A percentile compares a stretch with the other conserved stretches of the same genome.
These are phyloP conservation scores for Pilaira anomala DNA, from an alignment of 192 early-diverging fungal species.

Conservation along the genomic window DNA sequence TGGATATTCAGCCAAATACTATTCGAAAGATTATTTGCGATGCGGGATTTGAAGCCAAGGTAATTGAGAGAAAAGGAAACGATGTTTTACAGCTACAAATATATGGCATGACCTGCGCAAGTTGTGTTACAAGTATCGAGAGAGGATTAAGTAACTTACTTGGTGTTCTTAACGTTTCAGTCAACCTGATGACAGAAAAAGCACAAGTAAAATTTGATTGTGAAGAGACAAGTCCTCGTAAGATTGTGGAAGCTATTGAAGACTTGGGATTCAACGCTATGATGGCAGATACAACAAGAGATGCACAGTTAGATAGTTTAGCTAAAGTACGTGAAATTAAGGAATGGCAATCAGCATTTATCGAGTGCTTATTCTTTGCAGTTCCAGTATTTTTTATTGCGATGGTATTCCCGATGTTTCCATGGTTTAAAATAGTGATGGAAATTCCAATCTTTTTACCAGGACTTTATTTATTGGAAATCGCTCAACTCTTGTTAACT, in stretches of 20 bases:
- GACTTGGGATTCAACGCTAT: conserved; percentile 52
- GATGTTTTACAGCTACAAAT: conserved; percentile 32
- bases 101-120: conserved; percentile 83
- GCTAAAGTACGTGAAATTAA: conserved; percentile 82
- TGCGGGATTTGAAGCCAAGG: conserved; percentile 75
- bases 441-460: conserved; percentile 30
- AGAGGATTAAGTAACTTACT: conserved; percentile 46
- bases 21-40: conserved; percentile 71
- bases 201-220: conserved; percentile 69
- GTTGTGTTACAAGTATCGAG: conserved; percentile 78
- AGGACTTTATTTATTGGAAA: conserved; percentile 64
- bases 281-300: conserved; percentile 29
- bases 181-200: conserved; percentile 72
- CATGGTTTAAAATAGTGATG: conserved; percentile 33
- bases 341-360: conserved; percentile 72
- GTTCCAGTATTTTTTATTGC: conserved; percentile 78
- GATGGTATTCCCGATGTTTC: conserved; percentile 68
- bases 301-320: conserved; percentile 85
- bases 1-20: conserved; percentile 26
- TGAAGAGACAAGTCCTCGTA: conserved; percentile 57
- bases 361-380: conserved; percentile 65
- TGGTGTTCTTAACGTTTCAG: conserved; percentile 44
- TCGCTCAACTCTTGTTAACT: conserved; percentile 71
- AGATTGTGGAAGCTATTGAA: conserved; percentile 81
- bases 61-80: conserved; percentile 32